Conservation (phyloP, 129 eudicot species). For the Helichrysum umbraculigerum region DNA sequence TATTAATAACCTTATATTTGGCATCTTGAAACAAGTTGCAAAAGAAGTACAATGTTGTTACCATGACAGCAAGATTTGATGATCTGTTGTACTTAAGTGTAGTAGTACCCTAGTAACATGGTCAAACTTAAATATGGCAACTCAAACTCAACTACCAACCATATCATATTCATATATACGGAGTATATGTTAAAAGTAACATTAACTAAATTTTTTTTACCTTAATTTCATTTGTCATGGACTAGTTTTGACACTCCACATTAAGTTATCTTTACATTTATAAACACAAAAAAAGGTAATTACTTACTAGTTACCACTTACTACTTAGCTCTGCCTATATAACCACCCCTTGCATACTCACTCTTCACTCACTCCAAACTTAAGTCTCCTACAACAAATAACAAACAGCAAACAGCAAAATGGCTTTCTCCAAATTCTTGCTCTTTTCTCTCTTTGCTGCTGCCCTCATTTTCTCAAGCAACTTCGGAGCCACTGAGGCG, state of each 20-base stretch:
- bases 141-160: background rate
- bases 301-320: background rate
- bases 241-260: background rate
- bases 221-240: background rate
- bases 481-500: constrained; percentile 17
- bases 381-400: background rate
- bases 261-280: too few relatives aligned
- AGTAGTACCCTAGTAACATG: background rate
- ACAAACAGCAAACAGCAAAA: background rate
- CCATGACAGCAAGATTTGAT: background rate
- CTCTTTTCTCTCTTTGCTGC: constrained; percentile 27
- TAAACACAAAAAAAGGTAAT: too few relatives aligned
- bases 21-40: background rate
- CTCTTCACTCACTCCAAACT: background rate
- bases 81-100: background rate
- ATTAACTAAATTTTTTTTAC: too few relatives aligned
- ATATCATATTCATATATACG: too few relatives aligned
- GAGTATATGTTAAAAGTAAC: background rate
- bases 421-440: constrained; percentile 25
- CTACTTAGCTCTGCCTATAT: background rate
- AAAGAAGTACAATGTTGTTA: background rate
- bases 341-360: background rate
- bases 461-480: constrained; percentile 17
- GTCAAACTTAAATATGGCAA: background rate
- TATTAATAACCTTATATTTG: background rate